Base-by-base conservation (phyloP, 176 grass and related monocot species). In the Bonia amplexicaulis region DNA sequence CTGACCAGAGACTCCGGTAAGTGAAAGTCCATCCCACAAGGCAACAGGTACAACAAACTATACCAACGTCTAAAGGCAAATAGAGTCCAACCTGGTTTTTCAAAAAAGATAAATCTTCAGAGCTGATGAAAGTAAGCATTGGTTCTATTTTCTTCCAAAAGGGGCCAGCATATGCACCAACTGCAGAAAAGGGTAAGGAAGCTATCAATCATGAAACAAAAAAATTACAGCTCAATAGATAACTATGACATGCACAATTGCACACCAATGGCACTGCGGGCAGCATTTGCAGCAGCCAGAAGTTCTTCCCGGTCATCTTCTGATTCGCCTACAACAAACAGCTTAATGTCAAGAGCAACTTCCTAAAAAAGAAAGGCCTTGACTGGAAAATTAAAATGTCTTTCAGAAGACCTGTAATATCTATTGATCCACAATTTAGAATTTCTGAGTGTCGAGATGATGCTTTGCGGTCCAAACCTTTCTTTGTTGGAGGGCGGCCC, bases 81-180 rank as follows among this genome's bases (percentile, higher is more conserved):
- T 67, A 80, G 53, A 80, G 37, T 69, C 69, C 67, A 71, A 87
- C 93, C 93, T 95, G 88, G 69, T 85, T 84, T 74, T 73, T 88
- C 65, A 92, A 80, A 66, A 90, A 95, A 29, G 77, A 76, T 55
- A 82, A 73, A 84, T 95, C 93, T 65, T 90, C 83, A 26, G 59
- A 79, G 59, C 85, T 76, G n/a, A 89, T 72, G 76, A 74, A 81
- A 86, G 88, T 76, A 77, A 95, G 92, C 87, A 77, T 77, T 39
- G 78, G 71, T 86, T 95, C 93, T 78, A 88, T 92, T 70, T 88
- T 90, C 71, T 92, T 92, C 93, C 90, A 95, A 70, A 95, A 88
- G 39, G 77, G 35, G 62, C 84, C 81, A 81, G 78, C 87, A 88
- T 84, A 84, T 58, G 82, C 90, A 85, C 59, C 54, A 80, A 82